These are phyloP conservation scores for Citrus reticulata DNA, from an alignment of 345 rosid species.

Conservation along the genomic window DNA sequence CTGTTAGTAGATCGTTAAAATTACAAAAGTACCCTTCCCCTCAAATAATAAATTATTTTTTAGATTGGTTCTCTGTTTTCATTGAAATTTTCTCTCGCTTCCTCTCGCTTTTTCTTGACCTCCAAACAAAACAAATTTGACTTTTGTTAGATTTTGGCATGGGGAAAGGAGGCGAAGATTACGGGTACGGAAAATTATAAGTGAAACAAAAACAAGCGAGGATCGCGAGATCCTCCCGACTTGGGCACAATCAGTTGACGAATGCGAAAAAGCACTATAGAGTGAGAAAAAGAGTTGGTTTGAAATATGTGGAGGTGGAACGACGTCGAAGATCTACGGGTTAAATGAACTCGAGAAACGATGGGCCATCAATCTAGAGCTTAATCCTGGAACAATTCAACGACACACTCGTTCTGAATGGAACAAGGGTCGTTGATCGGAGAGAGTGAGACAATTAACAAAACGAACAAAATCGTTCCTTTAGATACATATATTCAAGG, in stretches of 20 bases:
- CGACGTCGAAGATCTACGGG: slow-evolving; percentile 41
- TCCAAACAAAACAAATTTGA: background rate
- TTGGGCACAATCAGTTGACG: slow-evolving; percentile 43
- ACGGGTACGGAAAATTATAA: slow-evolving; percentile 13
- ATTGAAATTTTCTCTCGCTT: background rate
- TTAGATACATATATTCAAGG: too few species aligned
- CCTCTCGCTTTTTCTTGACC: background rate
- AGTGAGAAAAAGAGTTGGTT: slow-evolving; percentile 34
- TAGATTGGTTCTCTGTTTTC: background rate
- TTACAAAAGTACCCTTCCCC: too few species aligned
- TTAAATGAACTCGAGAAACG: slow-evolving; percentile 58
- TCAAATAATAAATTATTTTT: too few species aligned
- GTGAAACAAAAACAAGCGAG: background rate
- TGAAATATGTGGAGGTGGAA: slow-evolving; percentile 31
- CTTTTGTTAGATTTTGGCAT: slow-evolving; percentile 14
- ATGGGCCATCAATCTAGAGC: slow-evolving; percentile 47
- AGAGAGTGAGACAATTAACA: too few species aligned
- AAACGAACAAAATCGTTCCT: too few species aligned
- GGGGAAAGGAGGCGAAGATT: slow-evolving; percentile 54
- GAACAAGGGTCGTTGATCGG: too few species aligned
- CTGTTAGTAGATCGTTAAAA: too few species aligned
- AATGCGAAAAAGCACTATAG: slow-evolving; percentile 40
- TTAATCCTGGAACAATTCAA: slow-evolving; percentile 56
- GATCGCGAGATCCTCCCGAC: slow-evolving; percentile 34
- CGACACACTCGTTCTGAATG: slow-evolving; percentile 42